These are phyloP conservation scores for Leccinum truebloodii DNA, from an alignment of 768 basidiomycete species.

Conservation along the genomic window DNA sequence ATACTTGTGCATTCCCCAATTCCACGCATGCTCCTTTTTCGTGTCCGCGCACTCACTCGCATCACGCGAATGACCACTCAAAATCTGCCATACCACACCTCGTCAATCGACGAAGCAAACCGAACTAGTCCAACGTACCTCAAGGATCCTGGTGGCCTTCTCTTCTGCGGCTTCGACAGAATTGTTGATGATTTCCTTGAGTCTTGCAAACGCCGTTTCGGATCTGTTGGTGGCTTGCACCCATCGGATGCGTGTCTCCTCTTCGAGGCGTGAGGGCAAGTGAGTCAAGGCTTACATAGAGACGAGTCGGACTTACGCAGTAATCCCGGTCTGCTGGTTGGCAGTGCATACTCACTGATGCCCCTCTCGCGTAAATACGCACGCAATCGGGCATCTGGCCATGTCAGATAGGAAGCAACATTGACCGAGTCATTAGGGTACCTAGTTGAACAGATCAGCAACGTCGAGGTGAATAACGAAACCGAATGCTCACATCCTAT, in stretches of 20 bases:
- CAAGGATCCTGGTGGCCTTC: slow-evolving; percentile 53
- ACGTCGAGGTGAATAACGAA: neutral
- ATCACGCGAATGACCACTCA: slow-evolving; percentile 40
- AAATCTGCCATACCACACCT: slow-evolving; percentile 20
- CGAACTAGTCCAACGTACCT: slow-evolving; percentile 20
- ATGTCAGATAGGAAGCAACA: slow-evolving; percentile 71
- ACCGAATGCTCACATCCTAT: slow-evolving; percentile 54
- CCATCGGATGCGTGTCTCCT: slow-evolving; percentile 80
- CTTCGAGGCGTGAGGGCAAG: slow-evolving; percentile 32
- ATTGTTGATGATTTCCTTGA: slow-evolving; percentile 65
- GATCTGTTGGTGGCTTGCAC: slow-evolving; percentile 61
- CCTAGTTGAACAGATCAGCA: slow-evolving; percentile 34
- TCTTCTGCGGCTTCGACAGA: slow-evolving; percentile 79
- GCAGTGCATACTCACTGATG: slow-evolving; percentile 66
- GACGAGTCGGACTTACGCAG: slow-evolving; percentile 52
- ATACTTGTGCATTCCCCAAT: slow-evolving; percentile 27
- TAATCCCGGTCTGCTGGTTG: slow-evolving; percentile 69
- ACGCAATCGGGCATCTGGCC: slow-evolving; percentile 92
- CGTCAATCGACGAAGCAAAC: neutral
- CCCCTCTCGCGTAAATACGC: slow-evolving; percentile 83
- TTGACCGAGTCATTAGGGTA: slow-evolving; percentile 49
- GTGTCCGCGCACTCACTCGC: slow-evolving; percentile 23
- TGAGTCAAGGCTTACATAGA: too few species aligned
- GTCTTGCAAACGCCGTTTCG: slow-evolving; percentile 55
- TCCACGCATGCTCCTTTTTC: slow-evolving; percentile 18